These are phyloP conservation scores for Penicillium paxilli DNA, from an alignment of 495 filamentous ascomycete genomes.

Conservation along the genomic window DNA sequence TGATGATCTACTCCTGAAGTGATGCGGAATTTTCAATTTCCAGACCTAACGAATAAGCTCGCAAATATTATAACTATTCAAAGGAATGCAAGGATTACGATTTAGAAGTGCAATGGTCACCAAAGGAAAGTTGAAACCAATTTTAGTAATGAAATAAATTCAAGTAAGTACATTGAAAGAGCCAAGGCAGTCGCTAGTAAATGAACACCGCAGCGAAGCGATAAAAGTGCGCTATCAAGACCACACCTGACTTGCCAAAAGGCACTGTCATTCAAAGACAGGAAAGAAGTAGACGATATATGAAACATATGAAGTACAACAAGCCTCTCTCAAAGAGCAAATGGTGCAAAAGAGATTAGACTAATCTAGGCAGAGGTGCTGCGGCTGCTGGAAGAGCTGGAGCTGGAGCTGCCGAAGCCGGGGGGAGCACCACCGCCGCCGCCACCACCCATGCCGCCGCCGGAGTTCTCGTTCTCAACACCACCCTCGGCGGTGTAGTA, in stretches of 20 bases:
- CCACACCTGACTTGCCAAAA: neutral
- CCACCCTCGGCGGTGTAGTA: conserved; percentile 37
- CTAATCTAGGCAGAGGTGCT: neutral
- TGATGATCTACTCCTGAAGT: too few species aligned
- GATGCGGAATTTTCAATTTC: too few species aligned
- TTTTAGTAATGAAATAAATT: neutral
- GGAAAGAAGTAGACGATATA: neutral
- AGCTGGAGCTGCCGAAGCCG: conserved; percentile 5
- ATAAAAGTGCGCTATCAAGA: neutral
- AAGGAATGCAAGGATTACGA: too few species aligned
- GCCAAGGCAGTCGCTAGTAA: neutral
- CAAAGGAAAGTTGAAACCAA: neutral
- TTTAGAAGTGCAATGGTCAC: too few species aligned
- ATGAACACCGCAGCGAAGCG: neutral
- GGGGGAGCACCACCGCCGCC: conserved; percentile 11
- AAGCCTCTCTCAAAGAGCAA: neutral
- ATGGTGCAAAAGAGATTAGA: neutral
- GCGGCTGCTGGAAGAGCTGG: neutral
- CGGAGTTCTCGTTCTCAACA: conserved; percentile 31
- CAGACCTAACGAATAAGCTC: too few species aligned
- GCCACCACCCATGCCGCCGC: conserved; percentile 22
- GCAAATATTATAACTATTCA: too few species aligned
- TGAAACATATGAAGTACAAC: too few species aligned
- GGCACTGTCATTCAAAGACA: neutral
- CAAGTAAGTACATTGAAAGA: neutral